Evolutionary conservation across 768 basidiomycete species (phyloP), one percentile per base, ranked within the genome.

Genomic region (Russula sp.): DNA sequence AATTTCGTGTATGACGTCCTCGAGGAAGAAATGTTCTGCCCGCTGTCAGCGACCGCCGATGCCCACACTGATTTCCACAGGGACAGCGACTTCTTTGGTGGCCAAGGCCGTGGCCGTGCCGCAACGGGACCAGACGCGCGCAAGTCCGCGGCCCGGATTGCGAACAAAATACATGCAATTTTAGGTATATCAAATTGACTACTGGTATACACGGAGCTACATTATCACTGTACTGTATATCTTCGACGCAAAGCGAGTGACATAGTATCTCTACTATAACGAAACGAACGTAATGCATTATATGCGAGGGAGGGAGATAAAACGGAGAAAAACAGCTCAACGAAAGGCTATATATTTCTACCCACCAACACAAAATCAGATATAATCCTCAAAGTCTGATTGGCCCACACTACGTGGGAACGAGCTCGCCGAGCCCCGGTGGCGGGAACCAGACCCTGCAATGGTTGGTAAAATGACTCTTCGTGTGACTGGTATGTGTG

Each of bases 331-430:
- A 36, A 35, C 34, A 32, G 3, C 1, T 5, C 10, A 13, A 18
- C 32, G 10, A 5, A 5, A 29, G n/a, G 14, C 32, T 16, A 29
- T n/a, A 39, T 29, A 39, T 42, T 39, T 6, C 36, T 42, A n/a
- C 29, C 41, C 46, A 22, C 36, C n/a, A n/a, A n/a, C 42, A 22
- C 25, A 38, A 20, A 11, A 38, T 58, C 38, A 55, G 9, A 42
- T 54, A 38, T 59, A 47, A 11, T 59, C 62, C 11, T 48, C 62
- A 59, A 47, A 48, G 9, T 63, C 62, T 16, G 57, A 63, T 22
- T 53, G 39, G 18, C 45, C 61, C 32, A 54, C 56, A 36, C 61
- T 63, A 25, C 57, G 57, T 35, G 61, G 61, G 42, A 63, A 39
- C 10, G 61, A 63, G 51, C 13, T 25, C 22, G 36, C 58, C 32